Percentiles rank a stretch among this genome's conserved stretches.
Evolutionary conservation across 2,329 filamentous ascomycete genomes (phyloP).

Genomic region (Hymenoscyphus occultus): DNA sequence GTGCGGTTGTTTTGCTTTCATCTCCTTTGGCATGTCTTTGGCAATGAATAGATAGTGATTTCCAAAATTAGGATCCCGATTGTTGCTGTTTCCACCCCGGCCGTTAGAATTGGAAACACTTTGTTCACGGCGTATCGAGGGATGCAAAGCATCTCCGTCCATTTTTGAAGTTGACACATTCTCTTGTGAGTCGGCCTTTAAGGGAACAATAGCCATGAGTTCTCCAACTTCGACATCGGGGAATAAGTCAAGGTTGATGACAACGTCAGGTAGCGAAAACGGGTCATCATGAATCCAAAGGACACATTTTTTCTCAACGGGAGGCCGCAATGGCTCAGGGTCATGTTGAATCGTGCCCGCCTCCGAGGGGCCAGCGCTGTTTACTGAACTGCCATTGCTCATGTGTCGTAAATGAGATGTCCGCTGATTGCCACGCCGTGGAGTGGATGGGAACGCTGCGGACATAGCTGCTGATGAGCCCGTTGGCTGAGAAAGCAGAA

Average conservation of each 20-base stretch:
- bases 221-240: slow-evolving; percentile 63
- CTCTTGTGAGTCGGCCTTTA: slow-evolving; percentile 50
- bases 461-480: slow-evolving; percentile 29
- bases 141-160: slow-evolving; percentile 22
- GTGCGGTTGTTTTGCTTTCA: slow-evolving; percentile 60
- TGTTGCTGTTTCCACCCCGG: slow-evolving; percentile 21
- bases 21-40: slow-evolving; percentile 67
- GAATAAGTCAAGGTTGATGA: slow-evolving; percentile 73
- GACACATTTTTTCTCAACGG: slow-evolving; percentile 32
- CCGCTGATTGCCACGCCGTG: slow-evolving; percentile 30
- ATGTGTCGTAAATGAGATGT: slow-evolving; percentile 34
- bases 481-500: slow-evolving; percentile 14
- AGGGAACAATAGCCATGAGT: slow-evolving; percentile 68
- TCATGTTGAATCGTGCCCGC: slow-evolving; percentile 29
- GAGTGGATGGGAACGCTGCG: slow-evolving; percentile 23
- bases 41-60: slow-evolving; percentile 67
- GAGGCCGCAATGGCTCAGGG: slow-evolving; percentile 19
- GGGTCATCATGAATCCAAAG: slow-evolving; percentile 57
- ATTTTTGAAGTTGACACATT: slow-evolving; percentile 31
- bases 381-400: slow-evolving; percentile 33
- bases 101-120: slow-evolving; percentile 28
- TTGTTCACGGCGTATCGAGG: slow-evolving; percentile 23
- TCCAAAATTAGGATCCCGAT: slow-evolving; percentile 35
- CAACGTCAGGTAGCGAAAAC: slow-evolving; percentile 73
- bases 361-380: slow-evolving; percentile 23